Base-by-base conservation (phyloP, 1,284 basidiomycete species). In the Leccinum pallidistipes region DNA sequence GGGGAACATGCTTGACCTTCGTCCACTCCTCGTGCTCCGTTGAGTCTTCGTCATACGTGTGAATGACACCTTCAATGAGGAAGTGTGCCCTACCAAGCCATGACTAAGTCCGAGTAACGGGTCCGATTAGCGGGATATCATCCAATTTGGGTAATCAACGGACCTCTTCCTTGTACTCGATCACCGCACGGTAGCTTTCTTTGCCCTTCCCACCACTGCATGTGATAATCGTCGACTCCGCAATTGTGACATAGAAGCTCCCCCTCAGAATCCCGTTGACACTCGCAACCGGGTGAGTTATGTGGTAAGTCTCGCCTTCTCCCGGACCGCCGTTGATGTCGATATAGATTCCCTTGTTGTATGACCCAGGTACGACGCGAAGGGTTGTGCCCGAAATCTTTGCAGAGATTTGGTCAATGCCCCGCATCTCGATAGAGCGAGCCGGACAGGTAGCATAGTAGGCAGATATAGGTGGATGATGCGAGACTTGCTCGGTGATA, bases 131-230 rank as follows among this genome's bases (percentile, higher is more conserved):
- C 34, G 57, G 36, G 11, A 3, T 16, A 3, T 8, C 24, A 11
- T 3, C 49, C 27, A 38, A 18, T 34, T 53, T 50, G 38, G 45
- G 58, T 29, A 49, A 65, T 58, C 14, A 38, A 73, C 86, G 55
- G 64, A 92, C 91, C 86, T 99, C 95, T 71, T 99, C 97, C 78
- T 95, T 95, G 80, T 97, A 98, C 69, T 97, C 94, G 61, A 97
- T 85, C 62, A 99, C 84, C 7, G 93, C 83, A 58, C 95, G 83
- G 68, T 94, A 85, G 68, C 83, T 84, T 60, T 82, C 78, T 18
- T 82, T 83, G 18, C 83, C 79, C 62, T 82, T 81, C 6, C 87
- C 87, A 6, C 90, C 90, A 12, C 82, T 82, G 71, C 92, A 95
- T 18, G 93, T 97, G 69, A 98, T 86, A 65, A 91, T 86, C 2